These are phyloP conservation scores for Leersia perrieri DNA, from an alignment of 176 grass and related monocot genomes.

Conservation along the genomic window DNA sequence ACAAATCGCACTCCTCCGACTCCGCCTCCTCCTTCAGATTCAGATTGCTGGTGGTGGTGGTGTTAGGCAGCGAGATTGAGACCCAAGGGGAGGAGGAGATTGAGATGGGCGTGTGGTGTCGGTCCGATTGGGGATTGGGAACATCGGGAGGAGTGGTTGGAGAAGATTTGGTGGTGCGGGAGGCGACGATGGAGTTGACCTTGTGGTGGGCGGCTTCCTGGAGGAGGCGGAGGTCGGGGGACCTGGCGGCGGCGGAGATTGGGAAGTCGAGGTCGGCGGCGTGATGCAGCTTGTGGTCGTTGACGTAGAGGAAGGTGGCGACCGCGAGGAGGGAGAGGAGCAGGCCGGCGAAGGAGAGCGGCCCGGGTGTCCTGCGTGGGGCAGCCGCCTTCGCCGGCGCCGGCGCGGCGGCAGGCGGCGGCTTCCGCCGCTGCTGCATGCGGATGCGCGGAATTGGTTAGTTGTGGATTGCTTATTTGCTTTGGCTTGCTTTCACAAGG, in stretches of 20 bases:
- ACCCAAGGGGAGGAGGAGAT: too few relatives aligned
- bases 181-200: constrained; percentile 14
- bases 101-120: background rate
- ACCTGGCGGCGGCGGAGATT: background rate
- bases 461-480: too few relatives aligned
- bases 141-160: background rate
- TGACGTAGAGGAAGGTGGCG: constrained; percentile 66
- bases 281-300: constrained; percentile 47
- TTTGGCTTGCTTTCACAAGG: too few relatives aligned
- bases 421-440: constrained; percentile 64
- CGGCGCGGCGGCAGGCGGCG: constrained; percentile 33
- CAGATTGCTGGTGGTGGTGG: too few relatives aligned
- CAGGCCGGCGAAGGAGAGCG: constrained; percentile 50
- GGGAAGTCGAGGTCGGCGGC: constrained; percentile 54
- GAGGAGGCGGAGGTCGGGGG: constrained; percentile 41
- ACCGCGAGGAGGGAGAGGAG: constrained; percentile 60
- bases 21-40: too few relatives aligned
- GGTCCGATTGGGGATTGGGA: too few relatives aligned
- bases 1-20: constrained; percentile 55
- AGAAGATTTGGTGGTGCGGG: background rate
- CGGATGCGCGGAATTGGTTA: too few relatives aligned
- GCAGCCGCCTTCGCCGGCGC: constrained; percentile 40
- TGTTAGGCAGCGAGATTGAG: too few relatives aligned
- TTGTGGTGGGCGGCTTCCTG: constrained; percentile 33
- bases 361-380: constrained; percentile 38